A percentile compares a stretch with the other conserved stretches of the same genome.
phyloP scores from a whole-genome alignment of 495 filamentous ascomycete genomes.

The Parathielavia appendiculata region DNA sequence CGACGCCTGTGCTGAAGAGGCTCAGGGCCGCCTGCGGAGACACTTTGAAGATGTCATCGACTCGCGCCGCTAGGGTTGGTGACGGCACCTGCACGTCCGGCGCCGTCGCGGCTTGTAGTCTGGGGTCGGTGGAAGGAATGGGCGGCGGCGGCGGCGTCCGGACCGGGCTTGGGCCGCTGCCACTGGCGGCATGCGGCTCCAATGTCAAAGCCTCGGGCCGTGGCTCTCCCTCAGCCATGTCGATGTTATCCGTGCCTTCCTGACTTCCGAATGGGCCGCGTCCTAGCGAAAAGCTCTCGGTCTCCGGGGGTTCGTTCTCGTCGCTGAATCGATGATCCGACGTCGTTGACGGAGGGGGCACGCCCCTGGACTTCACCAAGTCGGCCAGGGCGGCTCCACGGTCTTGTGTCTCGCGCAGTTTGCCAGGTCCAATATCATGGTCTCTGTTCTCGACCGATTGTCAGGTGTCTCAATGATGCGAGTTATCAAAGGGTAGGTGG shows the following conservation, averaged over 20 bases:
- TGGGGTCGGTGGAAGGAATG: slow-evolving; percentile 46
- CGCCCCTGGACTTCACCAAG: slow-evolving; percentile 3
- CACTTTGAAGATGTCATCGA: slow-evolving; percentile 65
- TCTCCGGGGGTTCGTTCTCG: not conserved
- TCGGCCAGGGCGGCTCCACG: slow-evolving; percentile 25
- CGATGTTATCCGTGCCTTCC: not conserved
- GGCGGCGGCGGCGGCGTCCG: slow-evolving; percentile 45
- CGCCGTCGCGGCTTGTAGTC: slow-evolving; percentile 26
- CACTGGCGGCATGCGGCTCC: slow-evolving; percentile 5
- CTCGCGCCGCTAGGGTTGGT: slow-evolving; percentile 30
- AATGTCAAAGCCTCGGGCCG: slow-evolving; percentile 10
- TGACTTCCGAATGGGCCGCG: not conserved
- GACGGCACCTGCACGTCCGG: slow-evolving; percentile 23
- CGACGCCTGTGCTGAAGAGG: slow-evolving; percentile 65
- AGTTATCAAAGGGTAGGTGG: slow-evolving; percentile 7
- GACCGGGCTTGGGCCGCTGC: slow-evolving; percentile 21
- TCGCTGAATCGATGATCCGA: not conserved
- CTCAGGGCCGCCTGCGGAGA: slow-evolving; percentile 70
- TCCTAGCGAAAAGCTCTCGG: not conserved
- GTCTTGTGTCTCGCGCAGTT: slow-evolving; percentile 16
- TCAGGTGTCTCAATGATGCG: slow-evolving; percentile 5
- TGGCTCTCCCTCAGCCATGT: slow-evolving; percentile 14
- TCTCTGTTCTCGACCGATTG: slow-evolving; percentile 17
- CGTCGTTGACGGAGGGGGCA: not conserved
- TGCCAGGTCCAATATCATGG: slow-evolving; percentile 25